Base-by-base conservation (phyloP, 352 stramenopile species). In the Plasmopara muralis region DNA sequence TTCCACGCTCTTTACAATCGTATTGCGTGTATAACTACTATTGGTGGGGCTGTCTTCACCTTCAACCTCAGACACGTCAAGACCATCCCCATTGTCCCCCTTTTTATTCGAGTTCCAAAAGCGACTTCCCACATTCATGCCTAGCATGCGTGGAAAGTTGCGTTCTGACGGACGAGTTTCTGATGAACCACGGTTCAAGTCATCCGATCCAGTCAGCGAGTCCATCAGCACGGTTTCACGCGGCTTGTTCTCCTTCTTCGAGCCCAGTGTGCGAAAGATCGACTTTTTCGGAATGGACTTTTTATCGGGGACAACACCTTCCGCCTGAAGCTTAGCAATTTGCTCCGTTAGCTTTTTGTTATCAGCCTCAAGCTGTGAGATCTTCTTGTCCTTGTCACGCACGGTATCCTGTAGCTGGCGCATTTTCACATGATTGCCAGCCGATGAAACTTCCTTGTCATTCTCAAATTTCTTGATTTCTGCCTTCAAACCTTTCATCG, bases 211-310 rank as follows among this genome's bases (percentile, higher is more conserved):
- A 1, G 82, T 93, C 2, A 93, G 64, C 46, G 82, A 93, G 62
- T 93, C 79, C 53, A 90, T 59, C 30, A 87, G 64, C 42, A 88
- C 73, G 18, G 56, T 72, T 34, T 79, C 66, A 14, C 70, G 67
- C 1, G 62, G 57, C 56, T 82, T 83, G 50, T 68, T 74, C 42
- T 88, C 80, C 60, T 90, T 91, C 74, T 93, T 93, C 5, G 81
- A 83, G 9, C 77, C 83, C n/a, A 90, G 57, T 46, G 78, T 89
- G 49, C 83, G 80, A 77, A 93, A 93, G 57, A 93, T 74, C 42
- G 70, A 85, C 25, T 79, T 79, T 63, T 87, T 87, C 55, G 70
- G 59, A 20, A 66, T 81, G 6, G 69, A 38, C 65, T 85, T 83
- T 61, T 74, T 83, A 42, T 69, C 62, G 9, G 62, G 55, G 16